phyloP scores from a whole-genome alignment of 1,139 yeast species.

The Yamadazyma sp. region DNA sequence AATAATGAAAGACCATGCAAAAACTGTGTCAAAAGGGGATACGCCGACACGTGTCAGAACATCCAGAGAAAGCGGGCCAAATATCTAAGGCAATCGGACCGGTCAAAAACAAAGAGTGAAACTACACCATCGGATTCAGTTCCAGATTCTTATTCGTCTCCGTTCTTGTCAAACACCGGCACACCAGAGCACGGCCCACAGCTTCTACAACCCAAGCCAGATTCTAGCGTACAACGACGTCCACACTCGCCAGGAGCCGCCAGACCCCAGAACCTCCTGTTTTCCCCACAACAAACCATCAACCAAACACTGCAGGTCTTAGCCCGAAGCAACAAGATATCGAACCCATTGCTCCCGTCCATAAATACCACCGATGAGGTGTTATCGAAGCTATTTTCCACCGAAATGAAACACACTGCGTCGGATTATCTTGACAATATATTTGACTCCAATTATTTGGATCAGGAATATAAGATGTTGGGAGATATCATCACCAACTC shows the following conservation, averaged over 20 bases:
- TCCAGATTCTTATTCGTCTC: neutral
- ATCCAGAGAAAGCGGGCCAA: conserved; percentile 59
- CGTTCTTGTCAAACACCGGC: neutral
- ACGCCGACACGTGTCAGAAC: conserved; percentile 56
- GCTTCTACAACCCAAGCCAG: neutral
- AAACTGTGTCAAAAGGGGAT: conserved; percentile 63
- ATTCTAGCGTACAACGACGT: neutral
- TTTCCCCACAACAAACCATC: conserved; percentile 1
- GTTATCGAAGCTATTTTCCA: conserved; percentile 18
- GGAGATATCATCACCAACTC: conserved; percentile 54
- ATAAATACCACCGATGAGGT: conserved; percentile 41
- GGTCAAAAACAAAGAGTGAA: neutral
- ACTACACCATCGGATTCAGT: neutral
- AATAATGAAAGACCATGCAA: conserved; percentile 61
- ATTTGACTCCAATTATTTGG: conserved; percentile 42
- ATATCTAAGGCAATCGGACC: conserved; percentile 24
- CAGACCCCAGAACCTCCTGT: neutral
- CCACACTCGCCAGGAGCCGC: neutral
- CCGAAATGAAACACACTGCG: conserved; percentile 15
- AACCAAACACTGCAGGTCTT: neutral
- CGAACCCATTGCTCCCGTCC: conserved; percentile 1
- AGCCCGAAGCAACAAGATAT: neutral
- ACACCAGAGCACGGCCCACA: neutral
- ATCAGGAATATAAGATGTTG: conserved; percentile 59
- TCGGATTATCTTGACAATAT: conserved; percentile 18